Conservation (phyloP, 176 grass and related monocot genomes). For the Triticum monococcum region DNA sequence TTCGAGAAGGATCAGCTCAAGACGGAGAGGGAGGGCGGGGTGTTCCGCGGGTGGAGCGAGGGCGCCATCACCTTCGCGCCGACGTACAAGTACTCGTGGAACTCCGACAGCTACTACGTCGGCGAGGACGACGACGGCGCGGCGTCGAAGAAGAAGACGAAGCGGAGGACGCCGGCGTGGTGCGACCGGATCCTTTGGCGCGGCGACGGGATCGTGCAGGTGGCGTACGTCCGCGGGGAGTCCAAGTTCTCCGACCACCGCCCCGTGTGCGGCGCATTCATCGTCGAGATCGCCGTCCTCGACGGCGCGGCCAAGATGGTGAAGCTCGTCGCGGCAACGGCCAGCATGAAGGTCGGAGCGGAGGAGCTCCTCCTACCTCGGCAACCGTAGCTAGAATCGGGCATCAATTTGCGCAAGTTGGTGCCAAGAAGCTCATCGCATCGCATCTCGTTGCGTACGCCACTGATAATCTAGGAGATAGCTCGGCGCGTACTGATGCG, state of each 20-base stretch:
- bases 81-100: slow-evolving; percentile 89
- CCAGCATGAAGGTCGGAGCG: slow-evolving; percentile 79
- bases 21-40: slow-evolving; percentile 68
- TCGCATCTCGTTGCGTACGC: not conserved
- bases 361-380: slow-evolving; percentile 55
- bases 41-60: slow-evolving; percentile 84
- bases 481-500: not conserved
- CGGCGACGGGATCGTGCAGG: slow-evolving; percentile 81
- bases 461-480: not conserved
- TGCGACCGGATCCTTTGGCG: slow-evolving; percentile 90
- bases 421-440: not conserved
- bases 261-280: slow-evolving; percentile 70
- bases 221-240: slow-evolving; percentile 82
- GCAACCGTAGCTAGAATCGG: not conserved
- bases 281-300: slow-evolving; percentile 53
- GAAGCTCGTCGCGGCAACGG: slow-evolving; percentile 38
- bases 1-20: slow-evolving; percentile 95
- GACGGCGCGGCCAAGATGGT: slow-evolving; percentile 20
- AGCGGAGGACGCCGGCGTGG: slow-evolving; percentile 94
- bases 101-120: slow-evolving; percentile 71
- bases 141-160: slow-evolving; percentile 86
- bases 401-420: not conserved
- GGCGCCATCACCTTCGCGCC: slow-evolving; percentile 87
- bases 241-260: slow-evolving; percentile 95
- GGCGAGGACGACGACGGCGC: slow-evolving; percentile 41